Percentiles rank a stretch among this genome's conserved stretches.
These are phyloP conservation scores for Ochetophila trinervis DNA, from an alignment of 306 rosid species.

Conservation along the genomic window DNA sequence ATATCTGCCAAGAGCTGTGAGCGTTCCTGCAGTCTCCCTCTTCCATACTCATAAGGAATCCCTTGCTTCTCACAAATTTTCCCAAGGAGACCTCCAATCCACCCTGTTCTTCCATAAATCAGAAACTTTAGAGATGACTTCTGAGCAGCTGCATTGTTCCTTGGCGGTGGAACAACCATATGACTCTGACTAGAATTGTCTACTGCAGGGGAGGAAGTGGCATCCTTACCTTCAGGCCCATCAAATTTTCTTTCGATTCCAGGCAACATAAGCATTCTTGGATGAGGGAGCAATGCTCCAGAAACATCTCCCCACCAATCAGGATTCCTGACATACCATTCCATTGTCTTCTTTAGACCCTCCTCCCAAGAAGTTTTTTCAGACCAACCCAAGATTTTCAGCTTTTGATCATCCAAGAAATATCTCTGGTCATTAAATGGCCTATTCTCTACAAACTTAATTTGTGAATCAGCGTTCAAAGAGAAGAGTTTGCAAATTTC, in stretches of 20 bases:
- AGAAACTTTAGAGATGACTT: conserved; percentile 42
- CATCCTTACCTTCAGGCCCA: conserved; percentile 21
- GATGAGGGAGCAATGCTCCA: conserved; percentile 61
- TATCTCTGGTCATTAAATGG: conserved; percentile 62
- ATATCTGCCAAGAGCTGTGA: conserved; percentile 46
- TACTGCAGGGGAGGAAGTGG: not conserved
- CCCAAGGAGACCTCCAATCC: conserved; percentile 56
- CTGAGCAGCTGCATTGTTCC: conserved; percentile 18
- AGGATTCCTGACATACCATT: conserved; percentile 52
- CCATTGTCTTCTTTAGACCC: conserved; percentile 50
- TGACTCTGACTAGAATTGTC: conserved; percentile 20
- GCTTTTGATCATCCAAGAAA: conserved; percentile 51
- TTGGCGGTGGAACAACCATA: conserved; percentile 31
- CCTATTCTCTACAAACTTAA: conserved; percentile 50
- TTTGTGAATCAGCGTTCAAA: conserved; percentile 34
- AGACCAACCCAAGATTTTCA: conserved; percentile 50
- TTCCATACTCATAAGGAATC: conserved; percentile 43
- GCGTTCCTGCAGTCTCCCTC: conserved; percentile 41
- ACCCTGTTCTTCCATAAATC: conserved; percentile 52
- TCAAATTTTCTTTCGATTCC: conserved; percentile 41
- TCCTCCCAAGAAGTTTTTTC: conserved; percentile 54
- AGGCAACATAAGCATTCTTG: conserved; percentile 54
- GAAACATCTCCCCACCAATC: conserved; percentile 71
- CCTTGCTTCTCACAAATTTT: conserved; percentile 46
- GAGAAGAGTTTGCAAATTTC: conserved; percentile 48